Evolutionary conservation across 345 rosid genomes (phyloP), one percentile per base, ranked within the genome.

Genomic region (Angophora floribunda): DNA sequence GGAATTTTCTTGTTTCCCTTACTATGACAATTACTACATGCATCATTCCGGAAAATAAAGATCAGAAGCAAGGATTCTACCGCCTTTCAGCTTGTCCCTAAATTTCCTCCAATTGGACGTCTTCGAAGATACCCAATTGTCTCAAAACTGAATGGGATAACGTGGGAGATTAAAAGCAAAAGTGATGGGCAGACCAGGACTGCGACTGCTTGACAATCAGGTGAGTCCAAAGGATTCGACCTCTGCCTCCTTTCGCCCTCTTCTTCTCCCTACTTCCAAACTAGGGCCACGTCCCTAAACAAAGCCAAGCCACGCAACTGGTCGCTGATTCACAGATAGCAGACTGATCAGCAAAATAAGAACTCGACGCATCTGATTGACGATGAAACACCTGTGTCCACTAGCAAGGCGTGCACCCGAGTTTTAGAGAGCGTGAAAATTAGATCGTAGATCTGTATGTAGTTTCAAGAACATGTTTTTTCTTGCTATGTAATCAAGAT

Each of bases 121-220:
- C 22, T 59, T 26, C 14, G 30, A 59, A 59, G 7, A 26, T 24
- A 59, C 14, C 65, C 30, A 59, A 59, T 59, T 32, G 24, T 67
- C 24, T 67, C 79, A 32, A 67, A 67, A 67, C 45, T 4, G 4
- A 17, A 16, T 32, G 79, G 45, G 24, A 67, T 36, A 2, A 16
- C 22, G 5, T 0, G 4, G 3, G 21, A 16, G 7, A 10, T 32
- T 4, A 8, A 4, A 67, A 36, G 3, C 45, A 32, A 59, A 11
- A 32, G 79, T 45, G 1, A 67, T 30, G 44, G 44, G 45, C 22
- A 67, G 28, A 63, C n/a, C 41, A 16, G 44, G 36, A 7, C 44
- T 0, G 7, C 41, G 13, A 67, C 1, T 8, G 13, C 80, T 32
- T 9, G 17, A 3, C 79, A 30, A 6, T 15, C 7, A 0, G 4